Evolutionary conservation across 352 stramenopile genomes (phyloP), one percentile per base, ranked within the genome.

Genomic region (Peronospora destructor): DNA sequence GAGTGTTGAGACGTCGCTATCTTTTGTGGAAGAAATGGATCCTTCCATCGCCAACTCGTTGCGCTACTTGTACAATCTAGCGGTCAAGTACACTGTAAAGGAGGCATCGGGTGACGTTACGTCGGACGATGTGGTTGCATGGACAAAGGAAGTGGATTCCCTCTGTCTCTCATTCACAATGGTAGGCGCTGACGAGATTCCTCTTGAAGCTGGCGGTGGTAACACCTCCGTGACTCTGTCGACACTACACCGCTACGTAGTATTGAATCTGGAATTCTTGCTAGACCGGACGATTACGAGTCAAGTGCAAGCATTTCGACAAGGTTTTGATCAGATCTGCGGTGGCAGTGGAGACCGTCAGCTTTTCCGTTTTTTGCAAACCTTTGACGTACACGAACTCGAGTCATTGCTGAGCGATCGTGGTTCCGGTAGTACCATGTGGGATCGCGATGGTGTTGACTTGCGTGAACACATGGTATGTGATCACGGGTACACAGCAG

Each of bases 391-490:
- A 1, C 2, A 34, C 11, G 84, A 92, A 59, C 64, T 93, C 3
- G 78, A 90, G 56, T 40, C 47, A n/a, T 52, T 93, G 35, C 45
- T 91, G 5, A 71, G 71, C 12, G 81, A 87, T 45, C 53, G 56
- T 35, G 65, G 73, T 45, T 42, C 48, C 0, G 56, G 58, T 12
- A 71, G 61, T 35, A 73, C 53, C 29, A 71, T 87, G 57, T 95
- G 84, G 84, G 66, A 79, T 52, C 81, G 82, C 33, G 69, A 81
- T 9, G 79, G 74, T 17, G 42, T 76, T 14, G 70, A 84, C 45
- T 69, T 95, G 35, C 72, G 73, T 7, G 64, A 76, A 33, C 74
- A 85, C 62, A 87, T 91, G 59, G 74, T 94, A 35, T 95, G 84
- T 46, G 73, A 85, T 41, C 86, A 96, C 59, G 86, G 86, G 10